These are phyloP conservation scores for Biscogniauxia sp. DNA, from an alignment of 2,329 filamentous ascomycete species.

Conservation along the genomic window DNA sequence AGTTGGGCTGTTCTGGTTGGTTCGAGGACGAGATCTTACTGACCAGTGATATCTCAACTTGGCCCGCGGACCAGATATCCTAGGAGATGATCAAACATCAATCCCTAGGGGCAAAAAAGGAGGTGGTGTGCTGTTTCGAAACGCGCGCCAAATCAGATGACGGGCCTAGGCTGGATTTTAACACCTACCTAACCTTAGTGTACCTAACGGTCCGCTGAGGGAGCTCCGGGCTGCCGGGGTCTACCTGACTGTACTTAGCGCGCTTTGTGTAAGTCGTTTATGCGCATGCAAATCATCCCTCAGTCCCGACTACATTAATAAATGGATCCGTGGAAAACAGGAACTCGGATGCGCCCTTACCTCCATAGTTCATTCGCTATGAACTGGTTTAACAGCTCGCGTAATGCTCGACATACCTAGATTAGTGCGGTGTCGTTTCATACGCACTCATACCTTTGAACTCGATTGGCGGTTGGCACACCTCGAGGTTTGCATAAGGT, in stretches of 20 bases:
- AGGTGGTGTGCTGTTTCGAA: background rate
- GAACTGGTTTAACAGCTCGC: background rate
- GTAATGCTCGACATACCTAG: background rate
- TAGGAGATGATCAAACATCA: background rate
- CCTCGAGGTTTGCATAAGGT: background rate
- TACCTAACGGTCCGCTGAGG: background rate
- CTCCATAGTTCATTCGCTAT: too few relatives aligned
- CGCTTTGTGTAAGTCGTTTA: background rate
- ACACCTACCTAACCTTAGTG: too few relatives aligned
- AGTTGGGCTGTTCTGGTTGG: background rate
- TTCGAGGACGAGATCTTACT: background rate
- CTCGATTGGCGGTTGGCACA: background rate
- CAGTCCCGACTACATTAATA: background rate
- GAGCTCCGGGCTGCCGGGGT: background rate
- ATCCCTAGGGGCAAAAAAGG: background rate
- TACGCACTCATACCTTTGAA: background rate
- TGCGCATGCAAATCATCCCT: background rate
- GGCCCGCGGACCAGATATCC: background rate
- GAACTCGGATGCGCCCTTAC: background rate
- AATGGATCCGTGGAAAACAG: background rate
- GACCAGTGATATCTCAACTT: background rate
- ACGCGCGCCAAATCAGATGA: background rate
- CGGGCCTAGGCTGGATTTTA: background rate
- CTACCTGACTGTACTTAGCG: too few relatives aligned
- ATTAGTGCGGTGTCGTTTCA: background rate